Percentiles rank a stretch among this genome's conserved stretches.
These are phyloP conservation scores for Tilletia walkeri DNA, from an alignment of 1,284 basidiomycete species.

Conservation along the genomic window DNA sequence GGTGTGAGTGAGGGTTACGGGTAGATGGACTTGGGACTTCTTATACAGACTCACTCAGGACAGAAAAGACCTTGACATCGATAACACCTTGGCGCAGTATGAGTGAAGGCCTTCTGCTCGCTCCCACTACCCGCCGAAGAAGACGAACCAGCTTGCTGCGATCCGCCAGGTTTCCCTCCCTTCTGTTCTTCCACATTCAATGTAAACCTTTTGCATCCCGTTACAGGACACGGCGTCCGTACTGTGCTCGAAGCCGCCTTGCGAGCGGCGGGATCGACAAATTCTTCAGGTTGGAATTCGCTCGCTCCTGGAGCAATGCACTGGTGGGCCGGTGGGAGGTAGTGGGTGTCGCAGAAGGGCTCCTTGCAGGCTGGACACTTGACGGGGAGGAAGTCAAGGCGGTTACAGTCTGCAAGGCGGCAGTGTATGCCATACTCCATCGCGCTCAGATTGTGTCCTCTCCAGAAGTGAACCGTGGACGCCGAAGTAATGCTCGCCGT, in stretches of 20 bases:
- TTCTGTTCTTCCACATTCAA: conserved; percentile 26
- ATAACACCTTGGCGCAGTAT: conserved; percentile 41
- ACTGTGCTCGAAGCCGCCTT: conserved; percentile 18
- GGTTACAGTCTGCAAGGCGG: conserved; percentile 28
- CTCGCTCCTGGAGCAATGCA: conserved; percentile 30
- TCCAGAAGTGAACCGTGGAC: background rate
- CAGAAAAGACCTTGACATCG: conserved; percentile 43
- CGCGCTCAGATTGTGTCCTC: background rate
- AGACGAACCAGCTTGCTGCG: no score
- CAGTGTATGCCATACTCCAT: conserved; percentile 46
- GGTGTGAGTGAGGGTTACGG: no score
- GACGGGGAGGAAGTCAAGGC: conserved; percentile 44
- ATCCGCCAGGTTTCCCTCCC: background rate
- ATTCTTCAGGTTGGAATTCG: conserved; percentile 32
- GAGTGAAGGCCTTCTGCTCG: conserved; percentile 25
- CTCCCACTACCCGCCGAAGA: background rate
- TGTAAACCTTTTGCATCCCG: conserved; percentile 41
- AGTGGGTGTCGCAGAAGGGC: conserved; percentile 42
- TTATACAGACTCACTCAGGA: conserved; percentile 22
- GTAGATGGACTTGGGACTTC: background rate
- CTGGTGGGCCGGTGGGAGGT: conserved; percentile 36
- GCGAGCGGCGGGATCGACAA: conserved; percentile 18
- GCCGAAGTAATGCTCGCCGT: background rate
- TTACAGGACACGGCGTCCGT: conserved; percentile 41
- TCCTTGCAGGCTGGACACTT: conserved; percentile 35